Evolutionary conservation across 805 yeast genomes (phyloP).

Genomic region (Grigorovia yakushimaensis): DNA sequence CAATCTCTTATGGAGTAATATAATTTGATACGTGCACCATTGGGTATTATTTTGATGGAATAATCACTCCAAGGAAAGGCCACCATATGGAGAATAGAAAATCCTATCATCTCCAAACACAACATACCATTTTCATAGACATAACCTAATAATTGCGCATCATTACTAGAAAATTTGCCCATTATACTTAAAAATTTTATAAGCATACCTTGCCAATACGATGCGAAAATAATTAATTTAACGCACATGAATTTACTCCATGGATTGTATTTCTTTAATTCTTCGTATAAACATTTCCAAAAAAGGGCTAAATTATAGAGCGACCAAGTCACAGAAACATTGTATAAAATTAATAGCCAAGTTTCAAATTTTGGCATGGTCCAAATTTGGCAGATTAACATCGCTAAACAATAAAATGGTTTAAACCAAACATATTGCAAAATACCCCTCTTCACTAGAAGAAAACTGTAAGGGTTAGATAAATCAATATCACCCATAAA

Average conservation of each 20-base stretch:
- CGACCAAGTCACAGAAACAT: slow-evolving; percentile 70
- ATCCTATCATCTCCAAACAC: slow-evolving; percentile 75
- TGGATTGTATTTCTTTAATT: slow-evolving; percentile 71
- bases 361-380: slow-evolving; percentile 44
- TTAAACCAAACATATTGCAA: slow-evolving; percentile 93
- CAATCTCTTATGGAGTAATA: slow-evolving; percentile 65
- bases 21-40: slow-evolving; percentile 55
- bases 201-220: slow-evolving; percentile 90
- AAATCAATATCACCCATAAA: slow-evolving; percentile 52
- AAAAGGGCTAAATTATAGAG: slow-evolving; percentile 79
- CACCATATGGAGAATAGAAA: slow-evolving; percentile 80
- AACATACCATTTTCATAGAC: slow-evolving; percentile 69
- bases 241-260: slow-evolving; percentile 90
- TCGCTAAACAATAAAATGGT: slow-evolving; percentile 63
- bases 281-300: slow-evolving; percentile 82
- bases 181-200: slow-evolving; percentile 43
- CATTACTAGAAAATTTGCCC: slow-evolving; percentile 30
- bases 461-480: slow-evolving; percentile 73
- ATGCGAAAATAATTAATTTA: slow-evolving; percentile 87
- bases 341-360: slow-evolving; percentile 58
- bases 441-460: slow-evolving; percentile 72
- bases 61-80: slow-evolving; percentile 78
- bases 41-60: slow-evolving; percentile 49
- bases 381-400: slow-evolving; percentile 34
- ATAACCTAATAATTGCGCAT: slow-evolving; percentile 35